Percentiles rank a stretch among this genome's conserved stretches.
These are phyloP conservation scores for Hibiscus trionum DNA, from an alignment of 345 rosid genomes.

Conservation along the genomic window DNA sequence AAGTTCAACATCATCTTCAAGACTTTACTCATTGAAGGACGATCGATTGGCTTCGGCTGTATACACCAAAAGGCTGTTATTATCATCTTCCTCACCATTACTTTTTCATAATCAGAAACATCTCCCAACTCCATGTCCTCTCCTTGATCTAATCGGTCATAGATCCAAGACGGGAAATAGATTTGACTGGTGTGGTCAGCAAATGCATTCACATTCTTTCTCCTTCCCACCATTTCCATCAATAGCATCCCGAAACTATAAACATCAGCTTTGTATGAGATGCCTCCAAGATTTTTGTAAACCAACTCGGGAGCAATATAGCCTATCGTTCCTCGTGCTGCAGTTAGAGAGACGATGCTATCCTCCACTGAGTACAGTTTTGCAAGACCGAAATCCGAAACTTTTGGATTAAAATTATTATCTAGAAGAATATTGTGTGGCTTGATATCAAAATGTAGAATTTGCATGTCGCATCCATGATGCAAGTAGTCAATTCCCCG, in stretches of 20 bases:
- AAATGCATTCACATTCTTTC: neutral
- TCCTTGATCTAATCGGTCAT: neutral
- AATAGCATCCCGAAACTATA: neutral
- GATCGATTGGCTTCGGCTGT: neutral
- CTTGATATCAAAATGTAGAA: conserved; percentile 1
- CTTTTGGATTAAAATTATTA: conserved; percentile 7
- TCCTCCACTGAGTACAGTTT: neutral
- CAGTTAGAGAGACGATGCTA: conserved; percentile 9
- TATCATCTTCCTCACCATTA: neutral
- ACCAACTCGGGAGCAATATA: neutral
- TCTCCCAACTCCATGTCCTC: neutral
- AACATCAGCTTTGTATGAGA: neutral
- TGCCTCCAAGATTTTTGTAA: neutral
- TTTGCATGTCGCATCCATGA: neutral
- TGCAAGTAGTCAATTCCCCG: conserved; percentile 8
- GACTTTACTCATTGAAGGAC: neutral
- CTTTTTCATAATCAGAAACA: neutral
- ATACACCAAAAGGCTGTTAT: neutral
- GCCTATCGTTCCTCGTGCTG: neutral
- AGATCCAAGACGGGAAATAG: neutral
- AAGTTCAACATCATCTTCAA: neutral
- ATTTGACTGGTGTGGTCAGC: neutral
- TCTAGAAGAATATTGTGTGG: conserved; percentile 4
- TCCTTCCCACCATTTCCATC: neutral
- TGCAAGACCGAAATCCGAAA: conserved; percentile 16